A percentile compares a stretch with the other conserved stretches of the same genome.
Conservation (phyloP, 164 flowering plant genomes). For the Macadamia integrifolia region DNA sequence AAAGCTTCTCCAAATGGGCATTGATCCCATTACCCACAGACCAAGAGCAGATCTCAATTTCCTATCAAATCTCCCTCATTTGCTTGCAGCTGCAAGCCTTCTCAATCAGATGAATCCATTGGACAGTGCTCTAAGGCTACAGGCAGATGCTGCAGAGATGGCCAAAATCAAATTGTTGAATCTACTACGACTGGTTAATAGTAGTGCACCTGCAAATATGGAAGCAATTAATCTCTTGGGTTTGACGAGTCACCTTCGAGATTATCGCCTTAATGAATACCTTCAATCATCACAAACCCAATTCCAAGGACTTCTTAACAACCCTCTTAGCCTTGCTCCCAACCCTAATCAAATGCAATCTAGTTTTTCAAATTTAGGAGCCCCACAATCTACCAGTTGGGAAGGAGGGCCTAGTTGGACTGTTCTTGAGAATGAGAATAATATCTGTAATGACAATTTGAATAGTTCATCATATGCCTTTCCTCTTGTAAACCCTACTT, state of each 20-base stretch:
- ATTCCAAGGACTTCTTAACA: conserved; percentile 10
- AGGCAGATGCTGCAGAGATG: conserved; percentile 39
- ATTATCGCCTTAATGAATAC: background rate
- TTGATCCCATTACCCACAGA: conserved; percentile 63
- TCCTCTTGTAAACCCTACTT: conserved; percentile 8
- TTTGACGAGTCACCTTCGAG: background rate
- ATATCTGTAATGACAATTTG: conserved; percentile 1
- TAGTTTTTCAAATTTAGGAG: background rate
- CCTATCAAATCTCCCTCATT: conserved; percentile 33
- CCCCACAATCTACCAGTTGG: conserved; percentile 4
- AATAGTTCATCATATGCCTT: conserved; percentile 10
- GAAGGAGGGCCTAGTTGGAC: background rate
- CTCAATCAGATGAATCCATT: conserved; percentile 27
- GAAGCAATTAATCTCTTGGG: background rate
- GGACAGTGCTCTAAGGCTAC: conserved; percentile 39
- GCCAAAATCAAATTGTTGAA: conserved; percentile 39
- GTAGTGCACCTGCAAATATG: conserved; percentile 10
- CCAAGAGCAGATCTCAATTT: conserved; percentile 49
- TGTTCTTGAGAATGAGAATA: background rate
- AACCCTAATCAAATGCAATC: background rate
- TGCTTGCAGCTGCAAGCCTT: conserved; percentile 25
- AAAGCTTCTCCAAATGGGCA: conserved; percentile 56
- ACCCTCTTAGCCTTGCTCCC: background rate
- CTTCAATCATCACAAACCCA: background rate
- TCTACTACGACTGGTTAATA: conserved; percentile 32